These are phyloP conservation scores for Leishmania major DNA, from an alignment of 208 protist genomes.

Conservation along the genomic window DNA sequence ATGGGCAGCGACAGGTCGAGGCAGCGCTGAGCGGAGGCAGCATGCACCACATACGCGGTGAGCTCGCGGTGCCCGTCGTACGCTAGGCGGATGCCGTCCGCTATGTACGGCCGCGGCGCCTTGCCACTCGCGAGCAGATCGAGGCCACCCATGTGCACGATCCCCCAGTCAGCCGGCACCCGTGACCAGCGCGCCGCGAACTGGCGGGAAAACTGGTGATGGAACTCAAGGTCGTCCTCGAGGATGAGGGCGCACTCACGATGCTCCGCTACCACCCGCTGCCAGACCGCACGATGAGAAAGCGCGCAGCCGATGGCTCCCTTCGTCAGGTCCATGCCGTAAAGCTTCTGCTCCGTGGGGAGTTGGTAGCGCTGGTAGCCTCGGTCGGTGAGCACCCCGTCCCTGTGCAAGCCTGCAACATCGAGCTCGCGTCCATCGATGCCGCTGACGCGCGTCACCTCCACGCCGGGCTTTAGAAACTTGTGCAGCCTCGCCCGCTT, in stretches of 20 bases:
- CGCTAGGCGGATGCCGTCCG: constrained; percentile 75
- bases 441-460: constrained; percentile 71
- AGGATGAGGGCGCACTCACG: constrained; percentile 70
- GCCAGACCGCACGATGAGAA: constrained; percentile 82
- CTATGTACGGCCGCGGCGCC: constrained; percentile 83
- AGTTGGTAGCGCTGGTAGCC: constrained; percentile 76
- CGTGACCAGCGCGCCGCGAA: constrained; percentile 53
- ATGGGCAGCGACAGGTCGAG: constrained; percentile 81
- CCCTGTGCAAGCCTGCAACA: constrained; percentile 41
- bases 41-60: constrained; percentile 87
- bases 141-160: constrained; percentile 90
- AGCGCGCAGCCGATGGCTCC: constrained; percentile 91
- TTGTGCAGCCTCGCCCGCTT: constrained; percentile 48
- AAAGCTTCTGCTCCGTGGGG: constrained; percentile 83
- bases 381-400: constrained; percentile 67
- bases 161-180: constrained; percentile 85
- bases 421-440: constrained; percentile 76
- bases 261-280: constrained; percentile 51
- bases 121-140: constrained; percentile 83
- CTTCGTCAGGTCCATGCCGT: constrained; percentile 90
- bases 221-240: constrained; percentile 92
- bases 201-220: constrained; percentile 67
- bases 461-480: constrained; percentile 50
- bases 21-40: constrained; percentile 67
- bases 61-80: constrained; percentile 91